These are phyloP conservation scores for Heterobasidion occidentale DNA, from an alignment of 1,284 basidiomycete genomes.

Conservation along the genomic window DNA sequence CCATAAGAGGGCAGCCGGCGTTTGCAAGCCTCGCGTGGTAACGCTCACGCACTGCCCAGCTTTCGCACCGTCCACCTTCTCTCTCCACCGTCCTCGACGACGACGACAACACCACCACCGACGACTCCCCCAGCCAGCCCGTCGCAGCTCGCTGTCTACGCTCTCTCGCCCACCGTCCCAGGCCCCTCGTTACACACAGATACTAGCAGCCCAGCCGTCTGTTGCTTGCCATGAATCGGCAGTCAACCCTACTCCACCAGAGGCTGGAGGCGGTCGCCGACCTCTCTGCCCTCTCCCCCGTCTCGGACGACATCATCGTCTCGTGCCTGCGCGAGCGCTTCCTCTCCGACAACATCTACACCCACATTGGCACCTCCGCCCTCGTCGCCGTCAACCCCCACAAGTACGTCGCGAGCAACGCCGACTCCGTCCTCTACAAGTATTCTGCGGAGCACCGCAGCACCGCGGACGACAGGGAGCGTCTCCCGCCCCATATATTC, in stretches of 20 bases:
- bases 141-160: background rate
- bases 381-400: constrained; percentile 86
- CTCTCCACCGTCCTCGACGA: background rate
- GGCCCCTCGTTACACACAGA: background rate
- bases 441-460: constrained; percentile 70
- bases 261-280: constrained; percentile 62
- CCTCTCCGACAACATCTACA: constrained; percentile 79
- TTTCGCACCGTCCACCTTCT: background rate
- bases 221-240: constrained; percentile 17
- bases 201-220: background rate
- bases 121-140: background rate
- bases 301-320: constrained; percentile 74
- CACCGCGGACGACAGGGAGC: constrained; percentile 33
- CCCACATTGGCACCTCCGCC: constrained; percentile 59
- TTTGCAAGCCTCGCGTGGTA: background rate
- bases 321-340: constrained; percentile 83
- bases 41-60: background rate
- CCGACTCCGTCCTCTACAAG: constrained; percentile 75
- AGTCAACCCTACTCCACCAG: constrained; percentile 37
- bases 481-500: constrained; percentile 72
- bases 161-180: background rate
- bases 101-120: background rate
- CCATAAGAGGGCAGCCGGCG: background rate
- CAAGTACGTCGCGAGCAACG: constrained; percentile 75
- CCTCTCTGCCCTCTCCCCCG: constrained; percentile 49